Evolutionary conservation across 768 basidiomycete species (phyloP).

Genomic region (Fistulinella prunicolor): DNA sequence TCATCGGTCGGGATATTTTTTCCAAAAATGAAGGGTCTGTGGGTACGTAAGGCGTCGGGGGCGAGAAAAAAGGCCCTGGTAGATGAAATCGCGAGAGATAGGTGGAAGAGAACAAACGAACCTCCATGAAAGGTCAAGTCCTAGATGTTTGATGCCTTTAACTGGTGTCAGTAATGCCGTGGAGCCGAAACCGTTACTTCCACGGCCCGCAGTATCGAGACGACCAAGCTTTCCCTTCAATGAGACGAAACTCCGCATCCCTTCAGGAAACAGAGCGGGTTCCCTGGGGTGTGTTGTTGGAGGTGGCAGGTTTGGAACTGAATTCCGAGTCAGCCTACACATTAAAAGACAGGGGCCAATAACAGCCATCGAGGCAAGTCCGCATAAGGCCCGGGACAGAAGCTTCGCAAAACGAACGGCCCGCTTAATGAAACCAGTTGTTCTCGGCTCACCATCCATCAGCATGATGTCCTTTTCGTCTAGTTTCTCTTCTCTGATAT

Average conservation of each 20-base stretch:
- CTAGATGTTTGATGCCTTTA: constrained; percentile 56
- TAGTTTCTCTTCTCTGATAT: constrained; percentile 54
- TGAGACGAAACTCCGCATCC: constrained; percentile 27
- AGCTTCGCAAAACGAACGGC: constrained; percentile 13
- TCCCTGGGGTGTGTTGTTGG: constrained; percentile 48
- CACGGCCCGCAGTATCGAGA: background rate
- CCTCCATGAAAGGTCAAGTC: constrained; percentile 68
- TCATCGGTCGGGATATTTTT: constrained; percentile 31
- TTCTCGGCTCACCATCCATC: constrained; percentile 52
- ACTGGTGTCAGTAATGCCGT: constrained; percentile 44
- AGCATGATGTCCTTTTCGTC: constrained; percentile 48
- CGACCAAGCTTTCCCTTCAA: constrained; percentile 14
- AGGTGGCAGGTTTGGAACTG: constrained; percentile 55
- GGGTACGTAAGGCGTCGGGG: constrained; percentile 7
- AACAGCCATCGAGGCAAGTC: constrained; percentile 15
- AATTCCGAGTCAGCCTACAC: constrained; percentile 17
- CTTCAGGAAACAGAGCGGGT: constrained; percentile 32
- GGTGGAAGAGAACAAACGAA: constrained; percentile 29
- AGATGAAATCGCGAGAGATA: background rate
- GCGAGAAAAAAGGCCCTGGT: background rate
- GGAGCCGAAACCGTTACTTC: constrained; percentile 1
- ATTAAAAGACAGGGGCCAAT: constrained; percentile 15
- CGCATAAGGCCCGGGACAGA: constrained; percentile 24
- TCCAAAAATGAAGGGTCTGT: constrained; percentile 49
- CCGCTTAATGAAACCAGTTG: constrained; percentile 7